Conservation (phyloP, 495 filamentous ascomycete genomes). For the Apiosordaria backusii region DNA sequence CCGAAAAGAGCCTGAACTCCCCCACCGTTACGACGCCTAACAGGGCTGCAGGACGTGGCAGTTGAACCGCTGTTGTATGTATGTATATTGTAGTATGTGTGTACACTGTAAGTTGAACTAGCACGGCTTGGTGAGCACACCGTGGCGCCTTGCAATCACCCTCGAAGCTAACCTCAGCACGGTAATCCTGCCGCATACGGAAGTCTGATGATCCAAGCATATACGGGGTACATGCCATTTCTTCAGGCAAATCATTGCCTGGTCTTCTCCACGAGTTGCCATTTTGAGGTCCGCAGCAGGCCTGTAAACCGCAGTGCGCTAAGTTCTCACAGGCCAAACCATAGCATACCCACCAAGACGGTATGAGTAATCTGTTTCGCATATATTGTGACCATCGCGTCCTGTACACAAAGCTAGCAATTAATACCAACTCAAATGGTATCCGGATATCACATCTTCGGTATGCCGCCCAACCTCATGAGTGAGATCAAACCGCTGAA, state of each 20-base stretch:
- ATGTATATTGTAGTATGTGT: background rate
- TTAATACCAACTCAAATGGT: background rate
- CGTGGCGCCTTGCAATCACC: background rate
- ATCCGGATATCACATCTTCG: background rate
- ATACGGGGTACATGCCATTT: background rate
- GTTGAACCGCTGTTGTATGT: background rate
- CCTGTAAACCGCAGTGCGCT: background rate
- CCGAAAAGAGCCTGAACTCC: background rate
- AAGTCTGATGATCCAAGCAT: background rate
- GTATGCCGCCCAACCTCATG: background rate
- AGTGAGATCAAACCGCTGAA: background rate
- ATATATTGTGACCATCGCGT: background rate
- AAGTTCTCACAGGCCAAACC: background rate
- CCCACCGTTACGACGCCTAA: background rate
- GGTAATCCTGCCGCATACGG: slow-evolving; percentile 18
- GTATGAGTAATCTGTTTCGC: slow-evolving; percentile 8
- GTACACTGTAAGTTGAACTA: background rate
- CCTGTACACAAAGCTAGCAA: background rate
- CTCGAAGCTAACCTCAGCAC: slow-evolving; percentile 10
- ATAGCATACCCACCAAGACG: background rate
- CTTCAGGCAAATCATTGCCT: slow-evolving; percentile 6
- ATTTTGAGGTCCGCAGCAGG: background rate
- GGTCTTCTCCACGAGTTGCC: background rate
- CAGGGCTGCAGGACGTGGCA: background rate
- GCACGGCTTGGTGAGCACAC: background rate